A percentile compares a stretch with the other conserved stretches of the same genome.
Conservation (phyloP, 805 yeast species). For the Saccharomycopsis sp. region DNA sequence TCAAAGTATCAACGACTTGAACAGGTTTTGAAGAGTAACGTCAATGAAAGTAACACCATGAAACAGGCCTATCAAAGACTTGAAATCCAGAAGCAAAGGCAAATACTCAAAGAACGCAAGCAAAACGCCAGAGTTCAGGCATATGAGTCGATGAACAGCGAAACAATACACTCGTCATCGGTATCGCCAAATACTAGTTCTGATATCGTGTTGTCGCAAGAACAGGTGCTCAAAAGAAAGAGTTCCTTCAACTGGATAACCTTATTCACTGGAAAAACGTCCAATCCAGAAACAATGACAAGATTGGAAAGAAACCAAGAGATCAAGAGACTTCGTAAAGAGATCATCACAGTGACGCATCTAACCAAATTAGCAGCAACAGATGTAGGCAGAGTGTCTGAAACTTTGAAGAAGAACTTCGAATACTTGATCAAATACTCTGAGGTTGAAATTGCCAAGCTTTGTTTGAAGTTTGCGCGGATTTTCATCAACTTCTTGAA, state of each 20-base stretch:
- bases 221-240: constrained; percentile 1
- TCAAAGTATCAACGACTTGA: constrained; percentile 27
- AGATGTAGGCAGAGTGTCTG: constrained; percentile 34
- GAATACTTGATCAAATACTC: constrained; percentile 26
- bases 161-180: not conserved
- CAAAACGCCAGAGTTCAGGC: constrained; percentile 29
- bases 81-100: constrained; percentile 26
- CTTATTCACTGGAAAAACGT: constrained; percentile 16
- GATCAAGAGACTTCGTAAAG: constrained; percentile 30
- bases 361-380: constrained; percentile 32
- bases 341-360: constrained; percentile 34
- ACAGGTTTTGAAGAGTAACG: constrained; percentile 31
- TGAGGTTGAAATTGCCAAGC: constrained; percentile 26
- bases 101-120: constrained; percentile 22
- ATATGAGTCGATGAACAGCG: not conserved
- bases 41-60: constrained; percentile 32
- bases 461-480: constrained; percentile 30
- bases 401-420: constrained; percentile 29
- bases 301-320: constrained; percentile 34
- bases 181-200: not conserved
- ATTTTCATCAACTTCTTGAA: constrained; percentile 32
- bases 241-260: constrained; percentile 12
- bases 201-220: not conserved
- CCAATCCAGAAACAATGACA: constrained; percentile 25
- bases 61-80: constrained; percentile 28